These are phyloP conservation scores for Trichophyton verrucosum DNA, from an alignment of 2,329 filamentous ascomycete genomes.

Conservation along the genomic window DNA sequence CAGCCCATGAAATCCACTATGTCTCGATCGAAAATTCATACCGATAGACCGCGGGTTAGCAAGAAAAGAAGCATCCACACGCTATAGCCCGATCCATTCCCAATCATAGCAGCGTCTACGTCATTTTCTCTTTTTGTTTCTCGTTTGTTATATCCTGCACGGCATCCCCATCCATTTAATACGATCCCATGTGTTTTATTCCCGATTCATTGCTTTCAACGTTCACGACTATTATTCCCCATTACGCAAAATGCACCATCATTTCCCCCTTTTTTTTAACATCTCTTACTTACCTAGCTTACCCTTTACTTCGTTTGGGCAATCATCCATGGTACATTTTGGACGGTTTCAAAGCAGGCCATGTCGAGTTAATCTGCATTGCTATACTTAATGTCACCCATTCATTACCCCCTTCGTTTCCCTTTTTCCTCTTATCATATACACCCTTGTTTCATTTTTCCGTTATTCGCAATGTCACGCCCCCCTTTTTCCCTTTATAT, in stretches of 20 bases:
- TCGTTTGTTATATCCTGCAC: slow-evolving; percentile 1
- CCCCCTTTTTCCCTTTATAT: background rate
- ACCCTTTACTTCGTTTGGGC: background rate
- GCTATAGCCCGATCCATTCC: slow-evolving; percentile 13
- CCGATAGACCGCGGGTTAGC: slow-evolving; percentile 29
- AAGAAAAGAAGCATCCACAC: slow-evolving; percentile 39
- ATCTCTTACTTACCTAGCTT: too few relatives aligned
- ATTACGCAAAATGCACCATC: background rate
- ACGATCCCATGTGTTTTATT: background rate
- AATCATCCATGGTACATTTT: background rate
- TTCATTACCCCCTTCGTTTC: slow-evolving; percentile 1
- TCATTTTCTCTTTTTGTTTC: background rate
- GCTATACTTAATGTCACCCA: background rate
- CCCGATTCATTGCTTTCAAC: background rate
- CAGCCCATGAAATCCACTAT: slow-evolving; percentile 28
- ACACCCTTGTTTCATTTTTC: background rate
- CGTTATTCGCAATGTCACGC: background rate
- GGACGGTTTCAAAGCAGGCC: background rate
- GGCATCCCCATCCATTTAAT: slow-evolving; percentile 3
- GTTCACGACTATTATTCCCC: background rate
- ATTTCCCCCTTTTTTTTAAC: background rate
- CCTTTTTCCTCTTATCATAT: background rate
- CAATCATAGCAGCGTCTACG: background rate
- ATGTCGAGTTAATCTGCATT: background rate
- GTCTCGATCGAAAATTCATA: slow-evolving; percentile 32